phyloP scores from a whole-genome alignment of 805 yeast genomes.

The Cyberlindnera veronae region DNA sequence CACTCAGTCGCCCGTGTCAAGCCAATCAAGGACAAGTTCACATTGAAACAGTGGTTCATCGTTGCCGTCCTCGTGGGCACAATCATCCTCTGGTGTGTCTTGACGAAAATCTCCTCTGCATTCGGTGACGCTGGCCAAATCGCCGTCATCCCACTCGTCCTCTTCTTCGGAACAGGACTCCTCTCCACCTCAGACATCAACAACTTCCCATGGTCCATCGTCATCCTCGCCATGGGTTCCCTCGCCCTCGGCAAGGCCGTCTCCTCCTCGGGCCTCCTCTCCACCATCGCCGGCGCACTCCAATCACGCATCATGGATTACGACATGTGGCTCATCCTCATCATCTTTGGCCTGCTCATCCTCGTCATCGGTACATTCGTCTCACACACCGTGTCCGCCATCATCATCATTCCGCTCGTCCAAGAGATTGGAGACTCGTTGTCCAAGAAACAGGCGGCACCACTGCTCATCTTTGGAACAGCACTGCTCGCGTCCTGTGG shows the following conservation, averaged over 20 bases:
- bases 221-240: conserved; percentile 96
- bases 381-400: conserved; percentile 94
- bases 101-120: conserved; percentile 61
- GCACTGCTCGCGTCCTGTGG: conserved; percentile 84
- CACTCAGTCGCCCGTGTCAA: conserved; percentile 44
- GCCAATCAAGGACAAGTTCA: conserved; percentile 62
- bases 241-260: conserved; percentile 92
- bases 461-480: conserved; percentile 37
- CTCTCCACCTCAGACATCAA: conserved; percentile 83
- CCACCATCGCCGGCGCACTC: conserved; percentile 69
- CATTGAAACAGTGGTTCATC: conserved; percentile 70
- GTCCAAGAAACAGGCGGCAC: conserved; percentile 68
- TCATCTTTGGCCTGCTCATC: conserved; percentile 80
- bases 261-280: conserved; percentile 81
- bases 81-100: conserved; percentile 85
- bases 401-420: conserved; percentile 86
- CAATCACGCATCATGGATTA: conserved; percentile 63
- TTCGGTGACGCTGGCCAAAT: conserved; percentile 93
- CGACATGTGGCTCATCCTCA: conserved; percentile 60
- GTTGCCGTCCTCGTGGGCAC: conserved; percentile 66
- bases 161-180: conserved; percentile 87
- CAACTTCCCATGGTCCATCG: conserved; percentile 95
- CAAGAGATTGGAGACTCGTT: conserved; percentile 77
- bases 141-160: conserved; percentile 79
- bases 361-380: conserved; percentile 90